Conservation (phyloP, 306 rosid species). For the Prunus mira region DNA sequence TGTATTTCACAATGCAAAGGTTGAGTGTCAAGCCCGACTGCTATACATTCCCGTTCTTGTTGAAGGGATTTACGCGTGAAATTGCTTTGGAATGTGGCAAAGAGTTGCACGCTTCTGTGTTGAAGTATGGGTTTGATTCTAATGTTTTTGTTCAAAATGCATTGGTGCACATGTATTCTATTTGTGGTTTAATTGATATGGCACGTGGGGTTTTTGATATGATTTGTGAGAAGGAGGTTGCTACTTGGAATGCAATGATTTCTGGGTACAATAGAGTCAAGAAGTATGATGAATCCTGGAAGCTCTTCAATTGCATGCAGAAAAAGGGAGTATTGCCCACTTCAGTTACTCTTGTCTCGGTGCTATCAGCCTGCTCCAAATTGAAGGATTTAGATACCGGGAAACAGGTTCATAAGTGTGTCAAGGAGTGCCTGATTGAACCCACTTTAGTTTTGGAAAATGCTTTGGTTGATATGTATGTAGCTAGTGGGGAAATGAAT, state of each 20-base stretch:
- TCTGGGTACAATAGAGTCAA: conserved; percentile 70
- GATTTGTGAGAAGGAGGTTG: conserved; percentile 58
- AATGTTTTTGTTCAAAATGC: conserved; percentile 70
- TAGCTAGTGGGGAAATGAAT: conserved; percentile 71
- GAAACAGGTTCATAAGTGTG: conserved; percentile 38
- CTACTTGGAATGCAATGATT: conserved; percentile 75
- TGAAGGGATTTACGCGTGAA: conserved; percentile 52
- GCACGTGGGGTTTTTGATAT: conserved; percentile 54
- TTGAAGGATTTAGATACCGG: conserved; percentile 72
- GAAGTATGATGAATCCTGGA: conserved; percentile 54
- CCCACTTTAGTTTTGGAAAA: conserved; percentile 56
- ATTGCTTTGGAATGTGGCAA: conserved; percentile 48
- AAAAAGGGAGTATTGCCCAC: conserved; percentile 54
- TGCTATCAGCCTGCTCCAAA: conserved; percentile 80
- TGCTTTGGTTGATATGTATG: conserved; percentile 76
- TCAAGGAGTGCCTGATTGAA: conserved; percentile 43
- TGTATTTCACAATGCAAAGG: conserved; percentile 59
- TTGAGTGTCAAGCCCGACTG: conserved; percentile 52
- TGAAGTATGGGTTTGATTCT: conserved; percentile 61
- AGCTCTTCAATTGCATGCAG: conserved; percentile 64
- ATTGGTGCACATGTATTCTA: conserved; percentile 56
- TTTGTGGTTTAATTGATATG: conserved; percentile 52
- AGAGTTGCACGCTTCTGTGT: conserved; percentile 55
- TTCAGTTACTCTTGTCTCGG: conserved; percentile 64
- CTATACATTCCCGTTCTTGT: conserved; percentile 71